phyloP scores from a whole-genome alignment of 495 filamentous ascomycete genomes.

The Apodospora peruviana region DNA sequence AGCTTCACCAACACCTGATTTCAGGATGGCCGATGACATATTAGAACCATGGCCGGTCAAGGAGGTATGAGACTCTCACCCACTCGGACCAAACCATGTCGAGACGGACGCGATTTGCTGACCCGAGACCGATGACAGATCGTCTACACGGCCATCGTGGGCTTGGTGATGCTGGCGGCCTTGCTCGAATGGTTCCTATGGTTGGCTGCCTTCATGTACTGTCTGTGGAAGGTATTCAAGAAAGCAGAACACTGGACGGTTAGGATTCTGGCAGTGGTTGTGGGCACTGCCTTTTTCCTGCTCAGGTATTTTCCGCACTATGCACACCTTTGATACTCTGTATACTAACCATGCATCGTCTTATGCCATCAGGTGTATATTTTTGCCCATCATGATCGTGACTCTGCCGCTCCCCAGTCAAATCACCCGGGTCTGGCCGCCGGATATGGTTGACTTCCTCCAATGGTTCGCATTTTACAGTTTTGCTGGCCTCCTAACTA shows the following conservation, averaged over 20 bases:
- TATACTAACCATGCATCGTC: no score
- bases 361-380: constrained; percentile 75
- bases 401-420: constrained; percentile 78
- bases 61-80: constrained; percentile 50
- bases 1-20: neutral
- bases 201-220: constrained; percentile 89
- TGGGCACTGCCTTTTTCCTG: constrained; percentile 65
- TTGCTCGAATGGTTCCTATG: constrained; percentile 92
- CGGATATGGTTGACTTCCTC: constrained; percentile 57
- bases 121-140: constrained; percentile 26
- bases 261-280: constrained; percentile 65
- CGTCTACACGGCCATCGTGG: constrained; percentile 76
- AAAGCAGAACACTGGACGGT: constrained; percentile 89
- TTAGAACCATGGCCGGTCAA: constrained; percentile 50
- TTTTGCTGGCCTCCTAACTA: constrained; percentile 77
- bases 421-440: constrained; percentile 66
- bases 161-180: constrained; percentile 76
- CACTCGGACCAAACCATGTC: neutral
- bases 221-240: constrained; percentile 76
- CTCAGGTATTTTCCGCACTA: constrained; percentile 58
- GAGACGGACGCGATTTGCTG: neutral
- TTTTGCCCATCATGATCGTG: constrained; percentile 90
- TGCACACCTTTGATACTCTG: neutral
- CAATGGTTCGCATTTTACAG: constrained; percentile 97
- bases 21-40: constrained; percentile 37